Conservation (phyloP, 164 flowering plant genomes). For the Tetracentron sinense region DNA sequence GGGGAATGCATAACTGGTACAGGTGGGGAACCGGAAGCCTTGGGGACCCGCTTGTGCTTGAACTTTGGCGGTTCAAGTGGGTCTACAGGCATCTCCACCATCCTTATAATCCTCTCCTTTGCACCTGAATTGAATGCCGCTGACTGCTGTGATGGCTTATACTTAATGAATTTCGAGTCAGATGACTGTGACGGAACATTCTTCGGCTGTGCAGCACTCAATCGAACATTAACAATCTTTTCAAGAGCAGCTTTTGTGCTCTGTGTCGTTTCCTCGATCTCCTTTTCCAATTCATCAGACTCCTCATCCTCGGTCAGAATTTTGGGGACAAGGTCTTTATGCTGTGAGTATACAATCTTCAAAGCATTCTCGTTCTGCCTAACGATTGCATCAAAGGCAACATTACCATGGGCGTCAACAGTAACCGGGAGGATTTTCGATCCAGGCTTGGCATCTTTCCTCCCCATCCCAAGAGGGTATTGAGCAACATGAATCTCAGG, state of each 20-base stretch:
- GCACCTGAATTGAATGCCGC: conserved; percentile 93
- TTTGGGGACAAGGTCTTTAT: conserved; percentile 74
- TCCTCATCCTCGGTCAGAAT: conserved; percentile 44
- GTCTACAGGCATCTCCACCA: conserved; percentile 90
- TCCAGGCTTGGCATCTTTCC: conserved; percentile 51
- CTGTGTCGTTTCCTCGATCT: conserved; percentile 62
- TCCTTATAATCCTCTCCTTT: conserved; percentile 78
- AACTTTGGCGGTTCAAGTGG: conserved; percentile 96
- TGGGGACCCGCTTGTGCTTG: conserved; percentile 93
- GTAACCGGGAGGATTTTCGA: conserved; percentile 65
- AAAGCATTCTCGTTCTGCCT: conserved; percentile 79
- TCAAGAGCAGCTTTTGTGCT: conserved; percentile 69
- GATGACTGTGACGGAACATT: conserved; percentile 70
- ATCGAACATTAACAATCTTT: no score
- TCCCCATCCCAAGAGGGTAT: conserved; percentile 89
- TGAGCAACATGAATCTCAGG: conserved; percentile 92
- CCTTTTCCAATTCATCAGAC: no score
- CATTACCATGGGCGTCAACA: conserved; percentile 69
- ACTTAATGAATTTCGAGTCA: conserved; percentile 81
- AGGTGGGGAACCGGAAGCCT: conserved; percentile 90
- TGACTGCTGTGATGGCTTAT: conserved; percentile 88
- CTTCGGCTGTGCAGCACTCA: conserved; percentile 79
- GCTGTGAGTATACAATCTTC: conserved; percentile 75
- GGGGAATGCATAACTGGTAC: conserved; percentile 98
- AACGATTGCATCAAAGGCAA: conserved; percentile 82